A percentile compares a stretch with the other conserved stretches of the same genome.
Evolutionary conservation across 179 eudicot species (phyloP).

Genomic region (Gypsophila paniculata): DNA sequence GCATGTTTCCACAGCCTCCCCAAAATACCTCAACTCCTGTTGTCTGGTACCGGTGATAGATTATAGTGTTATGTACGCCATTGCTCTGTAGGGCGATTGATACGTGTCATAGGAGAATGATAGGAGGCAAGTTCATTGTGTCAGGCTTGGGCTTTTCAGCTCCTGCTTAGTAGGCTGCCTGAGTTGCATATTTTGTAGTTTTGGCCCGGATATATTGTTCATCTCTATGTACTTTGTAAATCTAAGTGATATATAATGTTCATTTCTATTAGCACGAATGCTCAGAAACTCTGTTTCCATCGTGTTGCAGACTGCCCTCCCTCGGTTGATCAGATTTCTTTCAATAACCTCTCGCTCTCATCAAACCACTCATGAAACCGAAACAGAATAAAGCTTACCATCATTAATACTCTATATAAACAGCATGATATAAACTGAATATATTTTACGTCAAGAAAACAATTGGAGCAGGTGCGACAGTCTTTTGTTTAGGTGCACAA

Average conservation of each 20-base stretch:
- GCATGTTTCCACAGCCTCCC: constrained; percentile 62
- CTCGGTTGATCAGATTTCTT: neutral
- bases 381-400: no score
- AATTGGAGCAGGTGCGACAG: constrained; percentile 63
- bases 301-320: neutral
- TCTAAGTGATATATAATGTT: neutral
- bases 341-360: neutral
- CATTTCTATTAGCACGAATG: no score
- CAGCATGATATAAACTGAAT: neutral
- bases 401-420: neutral
- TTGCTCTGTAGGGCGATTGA: neutral
- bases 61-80: neutral
- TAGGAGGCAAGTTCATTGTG: neutral
- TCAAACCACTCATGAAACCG: neutral
- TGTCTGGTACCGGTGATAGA: constrained; percentile 47
- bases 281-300: no score
- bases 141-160: neutral
- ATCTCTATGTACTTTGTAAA: neutral
- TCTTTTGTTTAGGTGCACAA: constrained; percentile 43
- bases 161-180: neutral
- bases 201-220: neutral
- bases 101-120: neutral
- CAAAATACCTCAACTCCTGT: constrained; percentile 45
- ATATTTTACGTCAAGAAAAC: constrained; percentile 34
- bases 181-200: neutral